Percentiles rank a stretch among this genome's conserved stretches.
Conservation (phyloP, 108 stramenopile species). For the Discostella stelligeroides region DNA sequence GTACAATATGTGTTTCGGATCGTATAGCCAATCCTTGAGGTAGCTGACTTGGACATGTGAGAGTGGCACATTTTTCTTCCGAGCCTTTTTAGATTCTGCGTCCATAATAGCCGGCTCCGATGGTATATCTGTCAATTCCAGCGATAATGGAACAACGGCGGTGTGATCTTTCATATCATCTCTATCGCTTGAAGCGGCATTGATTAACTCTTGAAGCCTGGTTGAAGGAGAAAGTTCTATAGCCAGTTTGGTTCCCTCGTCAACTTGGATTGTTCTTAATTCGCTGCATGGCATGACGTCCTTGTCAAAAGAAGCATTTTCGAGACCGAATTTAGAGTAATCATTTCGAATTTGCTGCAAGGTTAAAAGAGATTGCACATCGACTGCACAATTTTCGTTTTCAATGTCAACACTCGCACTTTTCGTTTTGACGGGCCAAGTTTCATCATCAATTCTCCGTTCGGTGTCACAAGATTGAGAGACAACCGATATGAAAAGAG, state of each 20-base stretch:
- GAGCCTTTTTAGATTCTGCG: conserved; percentile 13
- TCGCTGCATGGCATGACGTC: too few species aligned
- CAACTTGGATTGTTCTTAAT: not conserved
- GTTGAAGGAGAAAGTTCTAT: not conserved
- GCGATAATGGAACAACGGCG: not conserved
- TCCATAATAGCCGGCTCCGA: conserved; percentile 2
- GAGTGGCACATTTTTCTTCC: conserved; percentile 35
- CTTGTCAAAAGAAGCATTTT: too few species aligned
- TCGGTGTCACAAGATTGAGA: too few species aligned
- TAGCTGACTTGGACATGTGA: conserved; percentile 27
- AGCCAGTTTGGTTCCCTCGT: not conserved
- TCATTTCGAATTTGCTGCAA: too few species aligned
- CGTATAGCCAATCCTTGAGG: conserved; percentile 44
- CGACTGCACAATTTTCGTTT: too few species aligned
- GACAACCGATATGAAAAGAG: not conserved
- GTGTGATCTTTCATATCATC: not conserved
- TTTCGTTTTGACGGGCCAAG: too few species aligned
- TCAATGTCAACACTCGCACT: too few species aligned
- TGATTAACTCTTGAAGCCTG: conserved; percentile 18
- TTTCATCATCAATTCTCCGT: too few species aligned
- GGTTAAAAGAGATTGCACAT: too few species aligned
- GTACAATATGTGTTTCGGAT: conserved; percentile 41
- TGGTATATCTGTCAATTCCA: not conserved
- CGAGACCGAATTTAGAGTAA: too few species aligned
- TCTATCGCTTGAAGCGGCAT: not conserved